Evolutionary conservation across 2,329 filamentous ascomycete genomes (phyloP), one percentile per base, ranked within the genome.

Genomic region (Cladosporium sp.): DNA sequence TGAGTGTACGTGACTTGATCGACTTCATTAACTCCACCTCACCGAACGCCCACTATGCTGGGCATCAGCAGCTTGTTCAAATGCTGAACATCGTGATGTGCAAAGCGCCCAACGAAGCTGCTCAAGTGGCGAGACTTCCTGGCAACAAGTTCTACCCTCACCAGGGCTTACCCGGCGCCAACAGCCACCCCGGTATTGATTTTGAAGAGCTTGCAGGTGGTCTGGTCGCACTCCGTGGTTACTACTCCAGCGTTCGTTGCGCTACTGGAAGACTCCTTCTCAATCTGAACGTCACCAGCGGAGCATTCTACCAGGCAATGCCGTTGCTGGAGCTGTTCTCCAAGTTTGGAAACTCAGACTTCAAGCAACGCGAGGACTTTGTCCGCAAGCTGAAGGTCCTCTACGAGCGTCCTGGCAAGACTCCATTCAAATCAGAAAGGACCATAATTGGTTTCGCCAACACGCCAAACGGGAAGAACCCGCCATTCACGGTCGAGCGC

Each of bases 231-330:
- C 69, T 85, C 3, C 78, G 84, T 42, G 86, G 86, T 0, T 88
- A 83, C 70, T 87, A 82, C 66, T 75, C 83, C 11, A 87, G 83
- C 65, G 81, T 85, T 30, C 82, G 86, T 5, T 79, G 82, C 1
- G 80, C 83, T 2, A 82, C 83, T 14, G 79, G 78, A 39, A 77
- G 84, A 3, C 73, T 88, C 4, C 67, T 88, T 0, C 69, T 88
- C 12, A 88, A 88, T 59, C 74, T 88, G 3, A 86, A 88, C 59
- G 83, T 87, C 25, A 82, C 82, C 8, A 81, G 81, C 45, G 76
- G 78, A 2, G 82, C 84, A 0, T 87, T 84, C 65, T 85, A 84
- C 69, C 76, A 82, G 62, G 65, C 75, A 1, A 30, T 64, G 15
- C 60, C 60, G 1, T 59, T 73, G 1, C 56, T 65, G 3, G 36